Conservation (phyloP, 2,329 filamentous ascomycete species). For the Anthostomella pinea region DNA sequence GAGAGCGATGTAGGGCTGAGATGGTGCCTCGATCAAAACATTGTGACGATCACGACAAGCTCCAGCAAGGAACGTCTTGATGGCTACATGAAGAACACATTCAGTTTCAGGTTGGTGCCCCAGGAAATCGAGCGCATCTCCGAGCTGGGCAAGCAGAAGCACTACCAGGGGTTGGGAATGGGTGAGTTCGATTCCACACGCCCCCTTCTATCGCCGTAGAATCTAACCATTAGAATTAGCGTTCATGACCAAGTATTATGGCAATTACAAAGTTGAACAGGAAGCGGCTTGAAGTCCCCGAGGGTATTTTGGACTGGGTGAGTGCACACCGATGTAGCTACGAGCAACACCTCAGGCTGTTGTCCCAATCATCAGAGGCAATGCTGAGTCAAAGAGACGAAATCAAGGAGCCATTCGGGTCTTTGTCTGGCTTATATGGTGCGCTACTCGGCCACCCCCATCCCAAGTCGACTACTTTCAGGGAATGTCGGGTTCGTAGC, state of each 20-base stretch:
- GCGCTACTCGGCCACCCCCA: too few relatives aligned
- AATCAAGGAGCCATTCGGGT: too few relatives aligned
- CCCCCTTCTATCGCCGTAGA: too few relatives aligned
- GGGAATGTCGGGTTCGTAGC: too few relatives aligned
- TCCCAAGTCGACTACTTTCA: too few relatives aligned
- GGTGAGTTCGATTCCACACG: slow-evolving; percentile 1
- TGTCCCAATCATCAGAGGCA: too few relatives aligned
- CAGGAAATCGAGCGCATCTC: slow-evolving; percentile 55
- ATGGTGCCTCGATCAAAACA: slow-evolving; percentile 57
- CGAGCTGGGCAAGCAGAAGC: slow-evolving; percentile 53
- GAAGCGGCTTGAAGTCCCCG: neutral
- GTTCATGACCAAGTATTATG: slow-evolving; percentile 4
- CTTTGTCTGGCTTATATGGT: too few relatives aligned
- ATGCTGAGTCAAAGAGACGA: too few relatives aligned
- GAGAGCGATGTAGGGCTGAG: slow-evolving; percentile 53
- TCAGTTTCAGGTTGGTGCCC: slow-evolving; percentile 53
- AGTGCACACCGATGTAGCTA: too few relatives aligned
- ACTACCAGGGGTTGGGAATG: slow-evolving; percentile 42
- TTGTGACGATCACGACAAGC: slow-evolving; percentile 57
- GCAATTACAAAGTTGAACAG: slow-evolving; percentile 8
- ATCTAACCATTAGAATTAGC: slow-evolving; percentile 5
- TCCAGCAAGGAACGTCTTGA: slow-evolving; percentile 53
- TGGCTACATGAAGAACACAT: slow-evolving; percentile 46
- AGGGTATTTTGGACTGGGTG: too few relatives aligned
- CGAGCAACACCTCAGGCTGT: too few relatives aligned